Base-by-base conservation (phyloP, 139 green algal species). In the Edaphochlamys debaryana region DNA sequence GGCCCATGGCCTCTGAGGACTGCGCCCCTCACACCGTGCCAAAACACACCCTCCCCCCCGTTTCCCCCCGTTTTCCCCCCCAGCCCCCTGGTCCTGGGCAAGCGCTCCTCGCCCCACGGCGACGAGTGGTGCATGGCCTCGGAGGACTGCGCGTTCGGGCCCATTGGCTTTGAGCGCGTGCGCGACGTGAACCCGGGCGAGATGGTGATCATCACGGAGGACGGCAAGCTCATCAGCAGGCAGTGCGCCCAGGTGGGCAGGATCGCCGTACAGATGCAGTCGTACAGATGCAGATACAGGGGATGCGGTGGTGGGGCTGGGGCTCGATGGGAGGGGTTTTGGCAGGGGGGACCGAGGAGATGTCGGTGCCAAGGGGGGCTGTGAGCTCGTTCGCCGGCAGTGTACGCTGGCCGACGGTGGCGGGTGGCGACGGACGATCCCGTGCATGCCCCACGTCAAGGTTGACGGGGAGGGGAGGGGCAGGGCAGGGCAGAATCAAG, bases 131-230 rank as follows among this genome's bases (percentile, higher is more conserved):
- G 93, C 86, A 92, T 99, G 13, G 96, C 98, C 2, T 95, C 87
- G 22, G 98, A 99, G 90, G 98, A 99, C 90, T 98, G 95, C 80
- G 96, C 98, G 4, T 99, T 99, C 86, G 98, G 98, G 27, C 98
- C 98, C 68, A 98, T 99, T 69, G 97, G 95, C 15, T 99, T 98
- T 85, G 87, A 96, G 88, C 91, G 94, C 63, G 93, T 99, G 70
- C 84, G 98, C 27, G 97, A 99, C 86, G 94, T 99, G 42, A 68
- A 86, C 40, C 95, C 89, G 22, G 96, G 97, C 0, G 97, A 99
- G 92, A 98, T 98, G 94, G 89, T 99, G 54, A 92, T 99, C 48
- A 96, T 99, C 84, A 94, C 84, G 3, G 69, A 81, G 42, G 91
- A 96, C 0, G 97, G 97, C 23, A 73, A 93, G 79, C 90, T 99